Percentiles rank a stretch among this genome's conserved stretches.
phyloP scores from a whole-genome alignment of 257 asterid species.

The Salvia miltiorrhiza region DNA sequence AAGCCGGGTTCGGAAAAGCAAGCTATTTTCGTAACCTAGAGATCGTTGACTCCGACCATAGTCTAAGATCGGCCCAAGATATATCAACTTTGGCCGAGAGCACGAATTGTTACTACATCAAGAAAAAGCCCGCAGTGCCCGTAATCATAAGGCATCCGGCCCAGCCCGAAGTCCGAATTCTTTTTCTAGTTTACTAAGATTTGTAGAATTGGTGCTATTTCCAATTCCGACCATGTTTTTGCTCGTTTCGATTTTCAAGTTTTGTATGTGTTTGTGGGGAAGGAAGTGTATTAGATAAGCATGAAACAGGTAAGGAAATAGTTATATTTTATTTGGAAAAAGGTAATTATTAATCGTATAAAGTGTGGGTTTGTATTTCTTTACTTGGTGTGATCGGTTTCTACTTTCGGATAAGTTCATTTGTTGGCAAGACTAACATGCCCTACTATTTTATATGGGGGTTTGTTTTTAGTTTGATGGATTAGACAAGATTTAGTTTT shows the following conservation, averaged over 20 bases:
- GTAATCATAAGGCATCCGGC: constrained; percentile 6
- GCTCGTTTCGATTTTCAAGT: constrained; percentile 28
- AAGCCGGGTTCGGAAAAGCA: constrained; percentile 65
- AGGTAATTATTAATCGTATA: constrained; percentile 11
- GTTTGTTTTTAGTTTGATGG: too few relatives aligned
- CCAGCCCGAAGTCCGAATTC: constrained; percentile 24
- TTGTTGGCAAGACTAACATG: too few relatives aligned
- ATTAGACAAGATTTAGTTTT: too few relatives aligned
- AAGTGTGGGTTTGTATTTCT: constrained; percentile 9
- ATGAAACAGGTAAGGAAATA: constrained; percentile 65
- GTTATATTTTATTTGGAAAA: constrained; percentile 27
- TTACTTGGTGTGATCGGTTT: neutral
- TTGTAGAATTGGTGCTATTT: constrained; percentile 45
- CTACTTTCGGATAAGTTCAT: too few relatives aligned
- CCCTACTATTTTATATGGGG: too few relatives aligned
- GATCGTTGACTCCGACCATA: constrained; percentile 74
- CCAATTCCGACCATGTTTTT: constrained; percentile 59
- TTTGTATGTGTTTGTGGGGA: neutral
- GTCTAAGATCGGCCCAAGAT: constrained; percentile 53
- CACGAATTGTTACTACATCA: constrained; percentile 67
- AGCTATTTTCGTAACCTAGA: constrained; percentile 80
- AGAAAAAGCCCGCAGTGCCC: constrained; percentile 53
- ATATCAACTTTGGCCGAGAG: constrained; percentile 77
- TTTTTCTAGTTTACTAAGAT: constrained; percentile 21
- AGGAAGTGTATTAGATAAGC: constrained; percentile 35